Percentiles rank a stretch among this genome's conserved stretches.
Evolutionary conservation across 2,329 filamentous ascomycete species (phyloP).

Genomic region (Fusarium cicatricum): DNA sequence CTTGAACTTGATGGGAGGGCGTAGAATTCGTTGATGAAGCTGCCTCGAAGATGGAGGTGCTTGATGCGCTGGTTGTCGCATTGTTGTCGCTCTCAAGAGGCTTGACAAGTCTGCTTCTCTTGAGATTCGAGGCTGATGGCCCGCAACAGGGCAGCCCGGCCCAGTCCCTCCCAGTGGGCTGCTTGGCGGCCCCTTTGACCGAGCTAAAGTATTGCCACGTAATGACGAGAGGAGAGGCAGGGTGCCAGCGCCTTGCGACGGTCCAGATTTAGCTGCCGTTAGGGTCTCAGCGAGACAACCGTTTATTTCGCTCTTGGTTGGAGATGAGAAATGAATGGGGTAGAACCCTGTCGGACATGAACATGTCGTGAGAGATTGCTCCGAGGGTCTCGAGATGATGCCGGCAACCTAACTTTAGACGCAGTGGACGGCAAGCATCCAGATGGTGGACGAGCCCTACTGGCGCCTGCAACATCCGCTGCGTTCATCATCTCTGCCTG

Average conservation of each 20-base stretch:
- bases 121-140: constrained; percentile 18
- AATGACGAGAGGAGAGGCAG: constrained; percentile 36
- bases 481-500: constrained; percentile 24
- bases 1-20: background rate
- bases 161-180: constrained; percentile 29
- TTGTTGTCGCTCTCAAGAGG: constrained; percentile 1
- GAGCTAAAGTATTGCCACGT: constrained; percentile 42
- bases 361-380: constrained; percentile 24
- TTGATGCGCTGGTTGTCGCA: constrained; percentile 4
- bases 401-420: constrained; percentile 12
- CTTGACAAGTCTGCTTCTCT: constrained; percentile 1
- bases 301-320: background rate
- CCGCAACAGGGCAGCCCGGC: constrained; percentile 31
- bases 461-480: constrained; percentile 5
- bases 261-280: constrained; percentile 15
- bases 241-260: constrained; percentile 22
- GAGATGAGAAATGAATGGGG: background rate
- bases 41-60: background rate
- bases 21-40: background rate
- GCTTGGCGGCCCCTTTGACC: constrained; percentile 42
- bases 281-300: constrained; percentile 8
- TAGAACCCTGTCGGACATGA: constrained; percentile 2
- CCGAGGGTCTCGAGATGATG: constrained; percentile 36
- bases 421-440: constrained; percentile 8
- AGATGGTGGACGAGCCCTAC: constrained; percentile 7